Evolutionary conservation across 768 basidiomycete genomes (phyloP), one percentile per base, ranked within the genome.

Genomic region (Rhizopogon roseolus): DNA sequence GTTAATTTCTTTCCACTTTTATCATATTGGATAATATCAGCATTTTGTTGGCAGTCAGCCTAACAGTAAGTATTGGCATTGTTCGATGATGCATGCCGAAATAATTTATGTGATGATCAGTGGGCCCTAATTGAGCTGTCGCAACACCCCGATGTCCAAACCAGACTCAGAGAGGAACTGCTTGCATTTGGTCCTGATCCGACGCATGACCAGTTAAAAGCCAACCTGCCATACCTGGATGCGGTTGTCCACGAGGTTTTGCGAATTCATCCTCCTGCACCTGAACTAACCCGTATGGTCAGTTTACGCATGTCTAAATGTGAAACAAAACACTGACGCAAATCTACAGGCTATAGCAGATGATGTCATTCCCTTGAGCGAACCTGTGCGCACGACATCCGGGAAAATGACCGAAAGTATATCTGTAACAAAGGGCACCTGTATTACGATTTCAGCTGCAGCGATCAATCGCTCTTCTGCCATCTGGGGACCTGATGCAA

Each of bases 401-500:
- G 81, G 82, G 0, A 62, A 70, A 41, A 57, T 60, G 0, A 67
- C 78, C 16, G 63, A 69, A 17, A 69, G 66, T n/a, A 65, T 86
- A 48, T 41, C 70, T 5, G 66, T 86, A 36, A 66, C 73, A n/a
- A 79, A 79, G 56, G 83, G 79, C 4, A 79, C 76, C 1, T 53
- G 60, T 2, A 54, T 88, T 34, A 55, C 70, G 10, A 63, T 77
- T 4, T 76, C 79, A 2, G 73, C 84, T 27, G 52, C 64, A 8
- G 66, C 68, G 22, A 71, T 82, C 48, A 85, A 87, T 63, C 64
- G 70, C 8, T 76, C 79, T n/a, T 73, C 73, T 52, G 66, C 64
- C 1, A 63, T 85, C 34, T 89, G 88, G 87, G 87, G 87, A 2
- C 60, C 72, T 0, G 77, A 83, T 54, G 76, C 83, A 4, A 73